Evolutionary conservation across 2,329 filamentous ascomycete genomes (phyloP), one percentile per base, ranked within the genome.

Genomic region (Orbilia blumenaviensis): DNA sequence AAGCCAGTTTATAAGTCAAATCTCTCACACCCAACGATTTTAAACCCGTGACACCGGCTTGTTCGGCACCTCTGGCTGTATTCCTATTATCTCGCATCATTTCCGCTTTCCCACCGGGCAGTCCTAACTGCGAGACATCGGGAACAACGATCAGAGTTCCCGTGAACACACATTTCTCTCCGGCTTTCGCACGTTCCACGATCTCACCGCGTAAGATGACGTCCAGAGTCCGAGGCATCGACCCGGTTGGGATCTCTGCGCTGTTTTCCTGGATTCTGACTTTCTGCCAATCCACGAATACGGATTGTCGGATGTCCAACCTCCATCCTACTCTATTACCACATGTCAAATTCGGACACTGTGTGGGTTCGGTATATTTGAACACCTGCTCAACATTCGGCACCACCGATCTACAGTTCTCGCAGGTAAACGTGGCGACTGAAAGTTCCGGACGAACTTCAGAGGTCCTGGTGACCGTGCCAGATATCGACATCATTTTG

Each of bases 251-350:
- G 38, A 99, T 99, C 82, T 99, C 95, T 2, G 94, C 94, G 79
- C 93, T 97, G 85, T 98, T 99, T 83, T 99, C 95, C 84, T 99
- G 95, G 77, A 98, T 93, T 78, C 96, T 92, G 23, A 98, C 93
- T 83, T 98, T 98, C 82, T 99, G 95, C 95, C 95, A 99, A 84
- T 99, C 95, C 77, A 99, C 92, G 82, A 99, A 99, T 0, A 94
- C 98, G 83, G 94, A 97, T 83, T 96, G 94, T 46, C 93, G 88
- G 81, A 99, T 97, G 80, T 99, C 94, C n/a, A 99, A 85, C 79
- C 93, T 90, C 95, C 95, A 99, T n/a, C 92, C 93, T 72, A 90
- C 85, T 25, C 95, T 90, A 84, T 99, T 99, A 80, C 90, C 90
- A 82, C 95, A 99, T 5, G 88, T 91, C 25, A 86, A 82, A 81